Evolutionary conservation across 2,329 filamentous ascomycete species (phyloP).

Genomic region (Domatiomyces catenatus): DNA sequence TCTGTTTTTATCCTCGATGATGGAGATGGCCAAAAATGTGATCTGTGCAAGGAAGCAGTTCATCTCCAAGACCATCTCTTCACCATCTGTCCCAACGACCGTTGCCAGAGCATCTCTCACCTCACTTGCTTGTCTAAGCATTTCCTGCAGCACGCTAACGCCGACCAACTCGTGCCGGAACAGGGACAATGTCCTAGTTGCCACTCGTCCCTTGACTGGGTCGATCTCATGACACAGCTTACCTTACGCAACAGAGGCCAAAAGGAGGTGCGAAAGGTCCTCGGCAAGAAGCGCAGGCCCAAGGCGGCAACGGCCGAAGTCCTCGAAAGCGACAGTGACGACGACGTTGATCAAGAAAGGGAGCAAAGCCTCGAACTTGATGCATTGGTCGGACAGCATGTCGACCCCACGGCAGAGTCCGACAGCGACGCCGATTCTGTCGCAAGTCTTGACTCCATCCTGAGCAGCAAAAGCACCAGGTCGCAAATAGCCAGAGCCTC

Average conservation of each 20-base stretch:
- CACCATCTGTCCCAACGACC: constrained; percentile 36
- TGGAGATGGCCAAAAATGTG: constrained; percentile 27
- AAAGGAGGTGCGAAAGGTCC: constrained; percentile 53
- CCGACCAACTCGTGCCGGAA: constrained; percentile 45
- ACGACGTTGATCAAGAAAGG: constrained; percentile 11
- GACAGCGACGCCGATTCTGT: constrained; percentile 14
- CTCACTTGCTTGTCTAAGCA: constrained; percentile 38
- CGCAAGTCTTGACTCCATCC: constrained; percentile 12
- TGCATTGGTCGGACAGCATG: background rate
- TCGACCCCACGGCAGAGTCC: background rate
- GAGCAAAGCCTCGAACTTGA: constrained; percentile 5
- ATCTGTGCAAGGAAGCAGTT: constrained; percentile 33
- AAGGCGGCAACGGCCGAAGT: constrained; percentile 20
- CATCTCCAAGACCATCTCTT: constrained; percentile 26
- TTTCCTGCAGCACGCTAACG: constrained; percentile 32
- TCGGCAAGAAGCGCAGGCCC: constrained; percentile 37
- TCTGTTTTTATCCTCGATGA: constrained; percentile 28
- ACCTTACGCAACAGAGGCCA: constrained; percentile 56
- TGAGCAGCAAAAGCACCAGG: constrained; percentile 1
- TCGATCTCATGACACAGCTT: constrained; percentile 66
- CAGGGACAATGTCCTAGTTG: constrained; percentile 60
- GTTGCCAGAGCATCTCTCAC: constrained; percentile 38
- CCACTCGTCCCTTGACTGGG: constrained; percentile 48
- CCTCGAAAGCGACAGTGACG: constrained; percentile 8
- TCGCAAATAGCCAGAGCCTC: background rate